phyloP scores from a whole-genome alignment of 1,284 basidiomycete genomes.

The Irpex sp. region DNA sequence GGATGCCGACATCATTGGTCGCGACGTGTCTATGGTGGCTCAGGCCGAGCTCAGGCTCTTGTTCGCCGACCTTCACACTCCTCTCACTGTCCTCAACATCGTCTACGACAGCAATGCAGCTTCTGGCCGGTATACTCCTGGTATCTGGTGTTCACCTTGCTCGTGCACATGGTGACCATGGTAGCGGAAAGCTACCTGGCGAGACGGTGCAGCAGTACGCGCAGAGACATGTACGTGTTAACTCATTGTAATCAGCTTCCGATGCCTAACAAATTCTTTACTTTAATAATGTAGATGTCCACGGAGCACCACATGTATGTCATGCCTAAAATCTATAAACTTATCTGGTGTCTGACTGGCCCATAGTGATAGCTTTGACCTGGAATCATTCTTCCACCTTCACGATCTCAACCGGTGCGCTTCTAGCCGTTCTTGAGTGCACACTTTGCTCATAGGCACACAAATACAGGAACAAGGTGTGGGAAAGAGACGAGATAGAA shows the following conservation, averaged over 20 bases:
- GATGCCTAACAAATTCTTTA: conserved; percentile 4
- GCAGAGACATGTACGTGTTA: conserved; percentile 52
- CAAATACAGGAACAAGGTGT: conserved; percentile 55
- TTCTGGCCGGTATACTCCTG: conserved; percentile 35
- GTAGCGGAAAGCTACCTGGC: conserved; percentile 20
- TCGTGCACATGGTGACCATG: conserved; percentile 22
- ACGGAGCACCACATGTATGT: conserved; percentile 80
- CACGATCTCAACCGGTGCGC: conserved; percentile 84
- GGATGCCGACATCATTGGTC: not conserved
- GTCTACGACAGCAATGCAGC: conserved; percentile 21
- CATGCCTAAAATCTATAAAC: not conserved
- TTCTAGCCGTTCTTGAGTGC: not conserved
- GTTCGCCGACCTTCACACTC: not conserved
- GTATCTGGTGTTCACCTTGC: conserved; percentile 24
- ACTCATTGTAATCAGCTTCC: conserved; percentile 1
- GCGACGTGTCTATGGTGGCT: conserved; percentile 1
- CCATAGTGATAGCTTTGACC: conserved; percentile 72
- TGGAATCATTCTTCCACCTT: conserved; percentile 79
- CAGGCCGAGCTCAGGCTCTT: not conserved
- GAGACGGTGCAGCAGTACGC: conserved; percentile 47
- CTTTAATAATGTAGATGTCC: conserved; percentile 60
- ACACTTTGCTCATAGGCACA: not conserved
- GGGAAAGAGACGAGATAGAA: conserved; percentile 82
- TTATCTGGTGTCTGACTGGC: not conserved
- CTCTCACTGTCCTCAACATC: not conserved